Evolutionary conservation across 192 early-diverging fungal species (phyloP).

Genomic region (Umbelopsis ramanniana): DNA sequence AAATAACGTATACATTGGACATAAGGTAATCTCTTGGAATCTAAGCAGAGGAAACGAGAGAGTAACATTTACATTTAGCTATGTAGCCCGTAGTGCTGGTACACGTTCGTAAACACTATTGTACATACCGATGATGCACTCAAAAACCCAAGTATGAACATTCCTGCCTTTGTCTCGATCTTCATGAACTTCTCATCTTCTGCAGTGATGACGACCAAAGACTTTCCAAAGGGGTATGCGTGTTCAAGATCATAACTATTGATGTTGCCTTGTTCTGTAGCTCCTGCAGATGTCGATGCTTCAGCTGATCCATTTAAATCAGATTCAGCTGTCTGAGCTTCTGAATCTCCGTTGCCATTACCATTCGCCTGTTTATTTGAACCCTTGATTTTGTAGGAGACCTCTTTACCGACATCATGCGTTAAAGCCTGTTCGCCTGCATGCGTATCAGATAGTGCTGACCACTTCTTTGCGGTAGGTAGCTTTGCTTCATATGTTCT

Average conservation of each 20-base stretch:
- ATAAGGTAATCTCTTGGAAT: slow-evolving; percentile 60
- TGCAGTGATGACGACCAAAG: slow-evolving; percentile 61
- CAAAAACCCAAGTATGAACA: slow-evolving; percentile 68
- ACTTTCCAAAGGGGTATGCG: slow-evolving; percentile 73
- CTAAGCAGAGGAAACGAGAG: slow-evolving; percentile 33
- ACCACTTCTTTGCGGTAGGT: slow-evolving; percentile 70
- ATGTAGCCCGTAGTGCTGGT: too few species aligned
- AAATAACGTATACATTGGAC: slow-evolving; percentile 53
- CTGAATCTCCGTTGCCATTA: not conserved
- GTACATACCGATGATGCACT: slow-evolving; percentile 44
- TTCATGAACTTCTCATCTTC: slow-evolving; percentile 67
- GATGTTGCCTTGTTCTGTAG: slow-evolving; percentile 29
- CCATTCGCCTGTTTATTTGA: not conserved
- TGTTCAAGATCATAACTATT: slow-evolving; percentile 58
- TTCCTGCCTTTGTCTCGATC: slow-evolving; percentile 56
- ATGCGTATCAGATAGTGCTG: slow-evolving; percentile 50
- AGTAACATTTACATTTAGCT: not conserved
- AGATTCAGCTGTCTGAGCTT: slow-evolving; percentile 24
- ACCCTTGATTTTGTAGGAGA: slow-evolving; percentile 39
- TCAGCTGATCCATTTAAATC: slow-evolving; percentile 30
- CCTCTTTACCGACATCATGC: slow-evolving; percentile 39
- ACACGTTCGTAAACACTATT: too few species aligned
- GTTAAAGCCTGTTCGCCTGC: slow-evolving; percentile 36
- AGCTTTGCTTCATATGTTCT: slow-evolving; percentile 59
- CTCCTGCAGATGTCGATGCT: not conserved